Conservation (phyloP, 192 early-diverging fungal species). For the Coemansia sp. region DNA sequence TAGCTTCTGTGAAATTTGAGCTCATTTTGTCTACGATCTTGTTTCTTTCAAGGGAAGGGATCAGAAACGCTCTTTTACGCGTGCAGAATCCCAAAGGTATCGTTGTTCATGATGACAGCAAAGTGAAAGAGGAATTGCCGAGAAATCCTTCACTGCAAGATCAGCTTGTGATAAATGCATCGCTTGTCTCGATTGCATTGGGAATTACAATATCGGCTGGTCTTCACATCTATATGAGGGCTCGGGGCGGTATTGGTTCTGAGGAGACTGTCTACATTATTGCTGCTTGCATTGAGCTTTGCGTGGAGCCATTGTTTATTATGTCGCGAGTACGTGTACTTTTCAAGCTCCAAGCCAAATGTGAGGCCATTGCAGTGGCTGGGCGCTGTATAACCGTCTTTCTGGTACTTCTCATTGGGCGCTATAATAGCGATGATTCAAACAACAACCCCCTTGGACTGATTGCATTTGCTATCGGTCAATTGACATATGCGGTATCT, state of each 20-base stretch:
- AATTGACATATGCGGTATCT: slow-evolving; percentile 68
- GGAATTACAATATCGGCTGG: slow-evolving; percentile 44
- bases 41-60: slow-evolving; percentile 86
- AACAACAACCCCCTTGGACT: slow-evolving; percentile 60
- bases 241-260: slow-evolving; percentile 8
- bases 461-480: slow-evolving; percentile 76
- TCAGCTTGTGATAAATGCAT: slow-evolving; percentile 39
- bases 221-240: slow-evolving; percentile 45
- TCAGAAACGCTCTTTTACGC: slow-evolving; percentile 71
- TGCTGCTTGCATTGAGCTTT: slow-evolving; percentile 78
- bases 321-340: slow-evolving; percentile 67
- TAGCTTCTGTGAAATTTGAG: slow-evolving; percentile 82
- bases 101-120: not conserved
- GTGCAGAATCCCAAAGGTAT: slow-evolving; percentile 22
- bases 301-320: slow-evolving; percentile 85
- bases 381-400: slow-evolving; percentile 72
- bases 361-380: slow-evolving; percentile 81
- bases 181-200: slow-evolving; percentile 55
- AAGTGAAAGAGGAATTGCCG: not conserved
- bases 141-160: slow-evolving; percentile 21
- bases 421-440: slow-evolving; percentile 9
- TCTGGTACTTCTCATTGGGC: slow-evolving; percentile 59
- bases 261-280: slow-evolving; percentile 61
- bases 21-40: slow-evolving; percentile 85
- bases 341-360: slow-evolving; percentile 74